Base-by-base conservation (phyloP, 768 basidiomycete species). In the Clavaria fumosa region DNA sequence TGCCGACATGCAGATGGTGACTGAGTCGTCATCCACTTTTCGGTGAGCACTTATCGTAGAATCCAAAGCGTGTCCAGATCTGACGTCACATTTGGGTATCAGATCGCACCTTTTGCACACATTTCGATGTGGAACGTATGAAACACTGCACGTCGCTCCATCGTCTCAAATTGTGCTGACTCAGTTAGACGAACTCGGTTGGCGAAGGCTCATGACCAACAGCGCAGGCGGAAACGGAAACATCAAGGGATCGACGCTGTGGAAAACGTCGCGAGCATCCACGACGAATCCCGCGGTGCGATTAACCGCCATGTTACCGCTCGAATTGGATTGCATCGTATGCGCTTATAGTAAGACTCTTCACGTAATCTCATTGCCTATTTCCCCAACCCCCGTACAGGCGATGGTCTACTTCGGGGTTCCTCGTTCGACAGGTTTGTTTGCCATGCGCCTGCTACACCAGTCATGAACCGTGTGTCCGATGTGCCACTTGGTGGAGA, bases 331-430 rank as follows among this genome's bases (percentile, higher is more conserved):
- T 23, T 38, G 54, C 0, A 59, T 89, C 18, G 45, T 86, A 23
- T 55, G 77, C 32, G 86, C 84, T 27, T 72, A 65, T 45, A 66
- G 82, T 82, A 45, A 23, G 70, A 53, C 23, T 30, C 14, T 10
- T 38, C 31, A 37, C 20, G 11, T 42, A 40, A 23, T 43, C 45
- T 3, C 27, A 10, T 27, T 37, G 26, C 9, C 14, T 42, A 19
- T 37, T 46, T n/a, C 24, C 22, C 17, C 31, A 31, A 4, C 35
- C 34, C 40, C 4, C 26, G 9, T 28, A 28, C 26, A 77, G 75
- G 63, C 24, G 72, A 77, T 53, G 75, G 75, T 1, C 46, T 43
- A 30, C 47, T 78, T 27, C 63, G 67, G 26, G 63, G 60, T 26
- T 62, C 62, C 9, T 62, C 70, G 5, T 50, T 73, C 18, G 51